Base-by-base conservation (phyloP, 2,329 filamentous ascomycete species). In the Aureobasidium mangrovei region DNA sequence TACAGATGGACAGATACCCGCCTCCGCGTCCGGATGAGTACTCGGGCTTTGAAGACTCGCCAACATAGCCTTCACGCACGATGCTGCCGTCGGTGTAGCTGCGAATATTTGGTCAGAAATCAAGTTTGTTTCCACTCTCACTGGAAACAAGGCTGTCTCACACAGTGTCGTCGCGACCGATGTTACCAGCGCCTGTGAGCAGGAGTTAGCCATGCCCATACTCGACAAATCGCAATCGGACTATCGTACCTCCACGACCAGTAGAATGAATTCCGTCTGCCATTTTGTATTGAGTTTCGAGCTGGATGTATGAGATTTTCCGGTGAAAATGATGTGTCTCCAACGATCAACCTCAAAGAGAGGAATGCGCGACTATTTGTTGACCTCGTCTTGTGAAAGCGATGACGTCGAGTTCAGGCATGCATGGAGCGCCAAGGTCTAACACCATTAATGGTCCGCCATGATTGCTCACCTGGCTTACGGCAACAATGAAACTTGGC, bases 121-220 rank as follows among this genome's bases (percentile, higher is more conserved):
- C 18, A 18, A 18, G 18, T 18, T 18, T 18, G 18, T 18, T 18
- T 18, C 18, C 18, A 10, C 4, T 31, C 10, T 35, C 32, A 35
- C 32, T 7, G 18, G n/a, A 12, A 18, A 8, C 24, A 39, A 18
- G 27, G 1, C 8, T 35, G 29, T n/a, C 65, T 44, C 67, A 75
- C 69, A 71, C 62, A 29, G 69, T 73, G 31, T 63, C 48, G 61
- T 81, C 79, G 33, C 69, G 70, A 55, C 76, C 74, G 58, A 82
- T 81, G 65, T 82, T 82, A 58, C 78, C 79, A 58, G 77, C 74
- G 59, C 79, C 79, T 82, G 57, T 33, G 46, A 7, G 28, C 5
- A 36, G 31, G 42, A 52, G 7, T 48, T 36, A 55, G 44, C 24
- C 18, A 12, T 9, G 36, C 8, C 9, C n/a, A 40, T 28, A 40